Conservation (phyloP, 1,284 basidiomycete species). For the Phlebopus sp. region DNA sequence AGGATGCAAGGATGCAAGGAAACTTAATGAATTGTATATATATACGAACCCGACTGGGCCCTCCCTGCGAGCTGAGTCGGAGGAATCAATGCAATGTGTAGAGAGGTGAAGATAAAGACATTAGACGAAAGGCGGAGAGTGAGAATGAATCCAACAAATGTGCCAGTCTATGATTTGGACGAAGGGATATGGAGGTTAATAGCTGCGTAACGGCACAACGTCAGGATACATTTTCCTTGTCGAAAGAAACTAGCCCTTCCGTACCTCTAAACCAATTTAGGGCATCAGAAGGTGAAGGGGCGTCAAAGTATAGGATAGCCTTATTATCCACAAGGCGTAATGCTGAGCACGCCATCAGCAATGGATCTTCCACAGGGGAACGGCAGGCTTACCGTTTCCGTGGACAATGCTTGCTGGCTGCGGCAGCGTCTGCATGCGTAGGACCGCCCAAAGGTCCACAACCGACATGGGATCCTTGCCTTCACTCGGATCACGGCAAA, state of each 20-base stretch:
- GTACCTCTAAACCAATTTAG: constrained; percentile 87
- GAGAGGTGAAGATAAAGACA: neutral
- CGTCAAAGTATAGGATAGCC: constrained; percentile 91
- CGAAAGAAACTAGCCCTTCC: constrained; percentile 18
- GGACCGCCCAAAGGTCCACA: constrained; percentile 90
- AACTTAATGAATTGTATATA: constrained; percentile 40
- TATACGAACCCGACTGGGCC: constrained; percentile 30
- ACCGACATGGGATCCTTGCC: constrained; percentile 66
- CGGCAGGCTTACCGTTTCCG: constrained; percentile 62
- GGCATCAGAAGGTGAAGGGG: constrained; percentile 77
- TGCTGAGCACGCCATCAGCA: constrained; percentile 40
- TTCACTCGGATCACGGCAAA: constrained; percentile 79
- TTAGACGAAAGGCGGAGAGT: constrained; percentile 7
- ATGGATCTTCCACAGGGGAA: constrained; percentile 4
- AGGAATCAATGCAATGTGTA: constrained; percentile 5
- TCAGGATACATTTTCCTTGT: neutral
- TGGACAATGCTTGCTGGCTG: constrained; percentile 90
- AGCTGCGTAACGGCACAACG: constrained; percentile 35
- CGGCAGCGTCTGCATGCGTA: constrained; percentile 86
- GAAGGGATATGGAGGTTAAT: constrained; percentile 65
- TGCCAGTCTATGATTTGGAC: constrained; percentile 41
- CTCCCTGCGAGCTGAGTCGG: constrained; percentile 13
- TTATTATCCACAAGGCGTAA: constrained; percentile 83
- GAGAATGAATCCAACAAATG: constrained; percentile 8
- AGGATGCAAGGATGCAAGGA: constrained; percentile 27